Conservation (phyloP, 2,329 filamentous ascomycete species). For the Fusarium pseudoanthophilum region DNA sequence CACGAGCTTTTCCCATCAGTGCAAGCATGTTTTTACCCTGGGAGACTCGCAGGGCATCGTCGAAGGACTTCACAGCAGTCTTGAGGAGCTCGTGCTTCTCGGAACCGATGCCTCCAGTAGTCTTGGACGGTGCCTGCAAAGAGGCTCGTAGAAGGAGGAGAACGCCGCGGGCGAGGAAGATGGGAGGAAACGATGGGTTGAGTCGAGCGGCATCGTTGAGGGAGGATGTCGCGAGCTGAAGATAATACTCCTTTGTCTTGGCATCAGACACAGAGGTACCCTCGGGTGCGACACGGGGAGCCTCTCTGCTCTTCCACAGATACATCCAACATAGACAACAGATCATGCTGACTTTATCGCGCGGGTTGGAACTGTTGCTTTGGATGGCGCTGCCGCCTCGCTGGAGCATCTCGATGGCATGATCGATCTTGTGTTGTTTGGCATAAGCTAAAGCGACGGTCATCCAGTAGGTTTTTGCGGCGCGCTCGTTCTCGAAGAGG, state of each 20-base stretch:
- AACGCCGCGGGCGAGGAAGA: conserved; percentile 91
- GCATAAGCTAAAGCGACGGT: conserved; percentile 97
- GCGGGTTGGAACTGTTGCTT: conserved; percentile 74
- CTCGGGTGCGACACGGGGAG: conserved; percentile 71
- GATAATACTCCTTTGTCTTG: conserved; percentile 92
- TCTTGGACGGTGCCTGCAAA: conserved; percentile 78
- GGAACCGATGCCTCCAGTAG: conserved; percentile 72
- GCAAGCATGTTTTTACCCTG: conserved; percentile 91
- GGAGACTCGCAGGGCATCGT: conserved; percentile 89
- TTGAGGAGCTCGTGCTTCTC: conserved; percentile 84
- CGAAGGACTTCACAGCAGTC: conserved; percentile 90
- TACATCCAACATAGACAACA: conserved; percentile 92
- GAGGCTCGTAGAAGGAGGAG: conserved; percentile 89
- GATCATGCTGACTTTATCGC: conserved; percentile 87
- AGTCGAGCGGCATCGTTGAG: conserved; percentile 96
- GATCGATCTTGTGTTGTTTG: conserved; percentile 92
- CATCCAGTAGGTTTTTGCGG: conserved; percentile 94
- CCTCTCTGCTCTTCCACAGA: conserved; percentile 87
- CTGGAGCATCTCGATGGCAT: conserved; percentile 78
- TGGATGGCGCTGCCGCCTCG: conserved; percentile 79
- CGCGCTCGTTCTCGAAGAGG: conserved; percentile 92
- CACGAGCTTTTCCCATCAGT: conserved; percentile 87
- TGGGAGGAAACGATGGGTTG: conserved; percentile 89
- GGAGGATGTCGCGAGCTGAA: conserved; percentile 88
- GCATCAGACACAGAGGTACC: conserved; percentile 73